Evolutionary conservation across 768 basidiomycete species (phyloP).

Genomic region (Pleurotus cornucopiae): DNA sequence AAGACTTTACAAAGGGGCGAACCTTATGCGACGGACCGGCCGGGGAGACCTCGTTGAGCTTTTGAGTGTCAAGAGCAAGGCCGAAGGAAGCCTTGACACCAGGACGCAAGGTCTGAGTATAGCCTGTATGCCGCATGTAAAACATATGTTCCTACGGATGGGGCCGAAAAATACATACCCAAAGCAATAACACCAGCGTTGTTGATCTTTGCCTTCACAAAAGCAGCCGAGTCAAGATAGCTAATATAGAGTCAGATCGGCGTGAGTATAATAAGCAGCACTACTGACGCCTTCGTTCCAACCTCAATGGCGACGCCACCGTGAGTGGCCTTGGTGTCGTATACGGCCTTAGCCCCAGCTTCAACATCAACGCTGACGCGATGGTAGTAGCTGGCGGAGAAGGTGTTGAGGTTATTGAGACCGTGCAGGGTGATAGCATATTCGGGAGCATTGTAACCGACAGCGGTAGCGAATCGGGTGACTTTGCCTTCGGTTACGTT

Average conservation of each 20-base stretch:
- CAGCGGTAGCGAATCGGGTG: slow-evolving; percentile 85
- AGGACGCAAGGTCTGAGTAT: slow-evolving; percentile 91
- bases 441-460: slow-evolving; percentile 95
- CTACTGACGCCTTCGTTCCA: slow-evolving; percentile 85
- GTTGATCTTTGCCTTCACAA: slow-evolving; percentile 99
- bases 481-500: slow-evolving; percentile 93
- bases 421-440: slow-evolving; percentile 94
- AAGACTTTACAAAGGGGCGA: slow-evolving; percentile 8
- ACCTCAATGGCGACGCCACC: slow-evolving; percentile 89
- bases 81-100: slow-evolving; percentile 93
- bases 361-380: slow-evolving; percentile 87
- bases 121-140: slow-evolving; percentile 43
- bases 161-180: slow-evolving; percentile 36
- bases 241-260: slow-evolving; percentile 26
- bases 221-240: slow-evolving; percentile 84
- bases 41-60: slow-evolving; percentile 70
- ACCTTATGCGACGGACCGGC: slow-evolving; percentile 77
- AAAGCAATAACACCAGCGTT: slow-evolving; percentile 88
- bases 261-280: neutral
- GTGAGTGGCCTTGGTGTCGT: slow-evolving; percentile 88
- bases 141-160: neutral
- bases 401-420: slow-evolving; percentile 90
- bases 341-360: slow-evolving; percentile 94
- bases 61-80: slow-evolving; percentile 92
- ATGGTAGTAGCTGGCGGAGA: slow-evolving; percentile 98